Conservation (phyloP, 352 stramenopile species). For the Globisporangium echinulatum region DNA sequence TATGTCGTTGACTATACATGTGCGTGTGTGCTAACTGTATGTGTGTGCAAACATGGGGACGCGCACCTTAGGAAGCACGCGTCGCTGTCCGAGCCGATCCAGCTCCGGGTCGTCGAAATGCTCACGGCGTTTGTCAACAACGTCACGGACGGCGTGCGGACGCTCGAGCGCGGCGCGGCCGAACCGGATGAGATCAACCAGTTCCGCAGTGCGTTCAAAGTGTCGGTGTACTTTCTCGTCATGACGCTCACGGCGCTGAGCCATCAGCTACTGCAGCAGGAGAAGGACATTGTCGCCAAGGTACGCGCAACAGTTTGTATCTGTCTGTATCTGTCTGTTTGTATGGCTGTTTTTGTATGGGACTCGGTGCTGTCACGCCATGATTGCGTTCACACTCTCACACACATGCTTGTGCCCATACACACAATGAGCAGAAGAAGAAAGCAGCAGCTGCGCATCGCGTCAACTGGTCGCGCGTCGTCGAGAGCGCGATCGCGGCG, state of each 20-base stretch:
- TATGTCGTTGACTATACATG: too few relatives aligned
- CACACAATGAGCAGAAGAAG: constrained; percentile 18
- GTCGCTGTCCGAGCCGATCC: constrained; percentile 33
- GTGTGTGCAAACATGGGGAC: neutral
- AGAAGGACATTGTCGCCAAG: constrained; percentile 60
- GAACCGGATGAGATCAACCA: constrained; percentile 34
- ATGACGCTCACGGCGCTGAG: constrained; percentile 49
- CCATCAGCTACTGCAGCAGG: constrained; percentile 35
- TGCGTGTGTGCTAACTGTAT: neutral
- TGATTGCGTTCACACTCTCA: too few relatives aligned
- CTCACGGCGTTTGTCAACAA: constrained; percentile 55
- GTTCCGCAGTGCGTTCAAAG: constrained; percentile 59
- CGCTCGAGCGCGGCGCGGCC: constrained; percentile 19
- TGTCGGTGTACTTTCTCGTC: constrained; percentile 65
- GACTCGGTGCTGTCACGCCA: too few relatives aligned
- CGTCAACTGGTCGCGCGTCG: constrained; percentile 59
- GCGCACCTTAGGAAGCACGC: constrained; percentile 33
- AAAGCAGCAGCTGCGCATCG: constrained; percentile 28
- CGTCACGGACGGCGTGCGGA: constrained; percentile 43
- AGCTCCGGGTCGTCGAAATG: constrained; percentile 62
- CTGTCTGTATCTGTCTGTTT: neutral
- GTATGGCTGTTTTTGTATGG: neutral
- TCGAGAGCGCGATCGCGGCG: constrained; percentile 48
- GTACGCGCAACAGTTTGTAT: constrained; percentile 7
- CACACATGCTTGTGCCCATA: too few relatives aligned